A percentile compares a stretch with the other conserved stretches of the same genome.
Conservation (phyloP, 2,329 filamentous ascomycete species). For the Hymenoscyphus occultus region DNA sequence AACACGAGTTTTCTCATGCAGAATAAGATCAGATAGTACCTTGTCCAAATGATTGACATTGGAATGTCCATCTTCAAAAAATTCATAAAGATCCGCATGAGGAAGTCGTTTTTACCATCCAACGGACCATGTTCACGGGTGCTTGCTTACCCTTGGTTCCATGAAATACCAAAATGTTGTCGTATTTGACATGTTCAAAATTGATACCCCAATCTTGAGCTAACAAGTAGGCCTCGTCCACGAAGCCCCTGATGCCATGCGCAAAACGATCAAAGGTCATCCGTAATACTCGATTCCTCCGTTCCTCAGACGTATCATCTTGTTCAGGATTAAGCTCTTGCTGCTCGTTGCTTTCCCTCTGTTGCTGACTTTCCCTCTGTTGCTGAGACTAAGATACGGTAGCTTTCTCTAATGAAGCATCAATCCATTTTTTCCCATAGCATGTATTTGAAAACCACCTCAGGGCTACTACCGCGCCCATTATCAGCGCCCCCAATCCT, state of each 20-base stretch:
- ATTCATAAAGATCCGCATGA: not conserved
- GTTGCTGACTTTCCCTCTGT: not conserved
- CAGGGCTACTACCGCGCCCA: not conserved
- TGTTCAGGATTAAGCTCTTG: not conserved
- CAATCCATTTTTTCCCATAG: not conserved
- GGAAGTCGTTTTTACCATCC: not conserved
- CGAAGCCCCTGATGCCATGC: not conserved
- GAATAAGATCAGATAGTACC: not conserved
- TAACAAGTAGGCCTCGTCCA: not conserved
- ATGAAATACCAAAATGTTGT: not conserved
- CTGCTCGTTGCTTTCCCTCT: not conserved
- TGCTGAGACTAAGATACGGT: not conserved
- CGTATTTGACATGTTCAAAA: not conserved
- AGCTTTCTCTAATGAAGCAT: not conserved
- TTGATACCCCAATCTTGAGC: not conserved
- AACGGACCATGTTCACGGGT: not conserved
- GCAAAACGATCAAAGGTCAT: not conserved
- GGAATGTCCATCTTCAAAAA: not conserved
- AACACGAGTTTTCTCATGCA: not conserved
- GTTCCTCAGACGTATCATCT: not conserved
- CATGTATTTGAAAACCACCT: not conserved
- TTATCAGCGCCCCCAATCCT: not conserved
- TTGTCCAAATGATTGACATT: not conserved
- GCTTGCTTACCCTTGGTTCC: not conserved
- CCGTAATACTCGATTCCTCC: not conserved